Base-by-base conservation (phyloP, 306 rosid species). In the Vigna mungo region DNA sequence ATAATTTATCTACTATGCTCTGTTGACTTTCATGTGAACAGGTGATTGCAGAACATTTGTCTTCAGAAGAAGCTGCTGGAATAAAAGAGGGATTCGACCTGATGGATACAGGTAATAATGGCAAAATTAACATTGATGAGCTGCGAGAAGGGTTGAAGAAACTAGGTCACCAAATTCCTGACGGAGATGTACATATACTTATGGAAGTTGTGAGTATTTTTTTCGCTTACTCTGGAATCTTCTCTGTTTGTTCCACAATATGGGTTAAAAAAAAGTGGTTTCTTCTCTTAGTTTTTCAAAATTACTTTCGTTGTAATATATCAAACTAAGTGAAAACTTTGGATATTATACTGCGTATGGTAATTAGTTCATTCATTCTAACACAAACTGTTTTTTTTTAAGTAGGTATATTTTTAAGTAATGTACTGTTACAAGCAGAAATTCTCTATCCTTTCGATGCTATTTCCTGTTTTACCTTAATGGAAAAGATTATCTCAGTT, bases 21-120 rank as follows among this genome's bases (percentile, higher is more conserved):
- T 68, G 68, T 79, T 47, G 81, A 75, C 69, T 67, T 82, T 61
- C 68, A 39, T 63, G 44, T 49, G 53, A 74, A 69, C 91, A 94
- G 98, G 94, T 94, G 61, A 89, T 94, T 53, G 97, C 97, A 16
- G 96, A 92, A 78, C 93, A 88, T 85, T 84, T 94, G 81, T 90
- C 98, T 17, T 85, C 78, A 51, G 98, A 94, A 58, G 98, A 94
- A 83, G 96, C 80, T 80, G 98, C 97, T 47, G 94, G 93, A 36
- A 92, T 94, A 79, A 86, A 90, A 80, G 94, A 92, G 83, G 97
- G 94, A 69, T 94, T 94, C 68, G 25, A 84, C 55, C 7, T 83
- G 62, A 89, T 94, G 98, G 98, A 94, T 86, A 90, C 83, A 48
- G 60, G 58, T 70, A 88, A 88, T 61, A 88, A 65, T 34, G 98